Conservation (phyloP, 2,329 filamentous ascomycete genomes). For the Phaeosphaeria sp. region DNA sequence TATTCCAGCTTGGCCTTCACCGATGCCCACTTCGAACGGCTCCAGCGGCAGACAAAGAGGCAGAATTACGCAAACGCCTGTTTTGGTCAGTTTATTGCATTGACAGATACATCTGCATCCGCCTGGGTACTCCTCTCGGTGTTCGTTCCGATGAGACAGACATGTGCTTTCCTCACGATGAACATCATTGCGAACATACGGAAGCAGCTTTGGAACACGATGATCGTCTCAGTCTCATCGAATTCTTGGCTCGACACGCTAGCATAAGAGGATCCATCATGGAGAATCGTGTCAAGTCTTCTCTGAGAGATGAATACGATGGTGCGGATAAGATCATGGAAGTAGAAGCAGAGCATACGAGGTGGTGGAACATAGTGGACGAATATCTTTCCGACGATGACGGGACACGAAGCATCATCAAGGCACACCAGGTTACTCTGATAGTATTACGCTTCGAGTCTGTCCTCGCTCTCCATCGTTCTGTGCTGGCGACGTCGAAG, state of each 20-base stretch:
- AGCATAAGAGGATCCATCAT: constrained; percentile 31
- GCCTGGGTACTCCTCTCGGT: constrained; percentile 27
- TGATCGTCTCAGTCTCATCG: constrained; percentile 25
- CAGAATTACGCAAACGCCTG: constrained; percentile 29
- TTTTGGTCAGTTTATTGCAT: constrained; percentile 36
- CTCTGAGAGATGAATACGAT: constrained; percentile 9
- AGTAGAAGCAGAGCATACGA: constrained; percentile 30
- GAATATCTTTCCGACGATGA: constrained; percentile 28
- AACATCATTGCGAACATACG: constrained; percentile 14
- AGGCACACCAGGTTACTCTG: constrained; percentile 29
- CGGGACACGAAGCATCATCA: constrained; percentile 18
- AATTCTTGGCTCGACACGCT: constrained; percentile 31
- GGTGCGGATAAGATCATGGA: constrained; percentile 19
- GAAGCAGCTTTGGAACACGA: constrained; percentile 19
- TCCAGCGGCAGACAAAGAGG: constrained; percentile 13
- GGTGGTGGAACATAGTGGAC: constrained; percentile 36
- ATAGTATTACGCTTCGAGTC: constrained; percentile 33
- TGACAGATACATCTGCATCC: constrained; percentile 32
- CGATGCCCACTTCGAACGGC: constrained; percentile 18
- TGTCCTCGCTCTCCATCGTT: constrained; percentile 29
- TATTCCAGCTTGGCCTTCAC: constrained; percentile 27
- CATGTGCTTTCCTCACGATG: constrained; percentile 30
- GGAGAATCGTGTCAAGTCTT: constrained; percentile 22
- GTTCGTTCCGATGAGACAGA: constrained; percentile 28
- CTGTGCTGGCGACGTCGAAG: constrained; percentile 27